Conservation (phyloP, 2,329 filamentous ascomycete species). For the Macrophomina tecta region DNA sequence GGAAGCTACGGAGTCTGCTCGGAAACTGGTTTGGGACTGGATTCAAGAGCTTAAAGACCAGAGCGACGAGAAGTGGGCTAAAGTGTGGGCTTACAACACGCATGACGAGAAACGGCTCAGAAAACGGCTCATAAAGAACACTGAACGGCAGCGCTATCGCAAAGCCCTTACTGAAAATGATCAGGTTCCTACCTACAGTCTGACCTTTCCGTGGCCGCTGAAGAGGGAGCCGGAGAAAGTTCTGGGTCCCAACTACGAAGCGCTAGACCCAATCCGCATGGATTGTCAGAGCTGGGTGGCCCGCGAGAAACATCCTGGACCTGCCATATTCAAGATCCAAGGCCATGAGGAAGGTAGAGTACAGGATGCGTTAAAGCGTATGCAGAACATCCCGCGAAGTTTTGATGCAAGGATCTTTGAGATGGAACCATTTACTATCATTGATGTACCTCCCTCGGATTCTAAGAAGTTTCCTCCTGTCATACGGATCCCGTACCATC, state of each 20-base stretch:
- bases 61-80: not conserved
- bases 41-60: not conserved
- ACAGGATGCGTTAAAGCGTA: constrained; percentile 34
- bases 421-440: constrained; percentile 32
- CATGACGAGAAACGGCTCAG: not conserved
- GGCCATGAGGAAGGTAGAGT: constrained; percentile 31
- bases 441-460: constrained; percentile 23
- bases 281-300: constrained; percentile 39
- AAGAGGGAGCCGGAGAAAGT: constrained; percentile 29
- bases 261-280: constrained; percentile 37
- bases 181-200: not conserved
- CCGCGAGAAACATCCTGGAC: constrained; percentile 17
- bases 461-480: not conserved
- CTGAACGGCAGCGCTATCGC: constrained; percentile 24
- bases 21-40: not conserved
- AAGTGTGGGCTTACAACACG: not conserved
- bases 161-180: constrained; percentile 27
- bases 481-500: not conserved
- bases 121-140: not conserved
- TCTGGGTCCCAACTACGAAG: constrained; percentile 39
- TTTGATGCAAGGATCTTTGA: constrained; percentile 30
- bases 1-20: not conserved
- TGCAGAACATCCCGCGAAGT: constrained; percentile 36
- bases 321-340: constrained; percentile 36
- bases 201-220: not conserved